Base-by-base conservation (phyloP, 2,329 filamentous ascomycete genomes). In the Exophiala viscosa region DNA sequence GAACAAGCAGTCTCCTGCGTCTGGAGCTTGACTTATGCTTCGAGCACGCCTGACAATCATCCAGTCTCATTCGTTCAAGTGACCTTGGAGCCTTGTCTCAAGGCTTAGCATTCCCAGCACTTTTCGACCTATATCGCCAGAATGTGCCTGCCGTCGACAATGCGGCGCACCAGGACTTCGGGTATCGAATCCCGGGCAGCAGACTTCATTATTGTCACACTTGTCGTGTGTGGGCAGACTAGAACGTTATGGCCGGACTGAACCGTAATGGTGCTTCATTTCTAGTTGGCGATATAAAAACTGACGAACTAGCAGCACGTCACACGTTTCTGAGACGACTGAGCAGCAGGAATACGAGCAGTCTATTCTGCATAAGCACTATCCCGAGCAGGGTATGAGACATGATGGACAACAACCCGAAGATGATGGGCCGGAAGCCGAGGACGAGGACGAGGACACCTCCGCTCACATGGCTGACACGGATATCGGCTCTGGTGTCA, bases 331-430 rank as follows among this genome's bases (percentile, higher is more conserved):
- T 10, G 54, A 56, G 35, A 56, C 54, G 10, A 11, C 11, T 13
- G 45, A 52, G 38, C 54, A 56, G 44, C 54, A 44, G 32, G 32
- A 56, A 17, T 56, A 56, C 45, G 54, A 57, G 40, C 23, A 28
- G 17, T 31, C 20, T n/a, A 50, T 57, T 17, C 31, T 57, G 15
- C 34, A 38, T 40, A 23, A 45, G 18, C 50, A 53, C 42, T 57
- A 53, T 46, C 35, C 35, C 8, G 31, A 45, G 31, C 28, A 46
- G 6, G 41, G 33, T 20, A 23, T 44, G 15, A 17, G 36, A n/a
- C 14, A 20, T 18, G 54, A 52, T 20, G 20, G 35, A 6, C 5
- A 41, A n/a, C 35, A 55, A 32, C 43, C 50, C 13, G 50, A 36
- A 8, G 31, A 47, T 14, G 15, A 45, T 28, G 40, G 11, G 10